These are phyloP conservation scores for Chrysanthemum lavandulifolium DNA, from an alignment of 129 eudicot species.

Conservation along the genomic window DNA sequence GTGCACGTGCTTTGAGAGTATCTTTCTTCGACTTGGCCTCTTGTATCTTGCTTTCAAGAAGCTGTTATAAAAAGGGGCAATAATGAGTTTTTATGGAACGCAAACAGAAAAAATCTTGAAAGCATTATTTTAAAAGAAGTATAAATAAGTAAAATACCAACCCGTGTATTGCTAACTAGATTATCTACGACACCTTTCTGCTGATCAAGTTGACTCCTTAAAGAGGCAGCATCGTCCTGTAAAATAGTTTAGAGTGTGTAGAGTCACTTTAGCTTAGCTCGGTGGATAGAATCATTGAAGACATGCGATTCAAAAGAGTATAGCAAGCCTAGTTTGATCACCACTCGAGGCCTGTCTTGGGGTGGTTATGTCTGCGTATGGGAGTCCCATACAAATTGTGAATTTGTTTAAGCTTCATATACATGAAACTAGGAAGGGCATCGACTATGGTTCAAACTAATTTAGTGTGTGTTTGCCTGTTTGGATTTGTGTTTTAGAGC, in stretches of 20 bases:
- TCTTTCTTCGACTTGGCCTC: slow-evolving; percentile 98
- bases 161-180: slow-evolving; percentile 93
- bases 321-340: too few species aligned
- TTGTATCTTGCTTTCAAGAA: slow-evolving; percentile 94
- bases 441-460: too few species aligned
- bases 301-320: too few species aligned
- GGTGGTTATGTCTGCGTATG: too few species aligned
- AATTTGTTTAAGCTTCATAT: too few species aligned
- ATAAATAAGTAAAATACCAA: slow-evolving; percentile 26
- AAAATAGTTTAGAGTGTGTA: slow-evolving; percentile 8
- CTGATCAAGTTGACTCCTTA: slow-evolving; percentile 91
- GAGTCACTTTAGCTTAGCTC: not conserved
- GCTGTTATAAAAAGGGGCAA: slow-evolving; percentile 41
- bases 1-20: slow-evolving; percentile 98
- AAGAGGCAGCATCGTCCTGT: slow-evolving; percentile 84
- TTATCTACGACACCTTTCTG: slow-evolving; percentile 90
- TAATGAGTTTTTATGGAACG: not conserved
- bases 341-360: too few species aligned
- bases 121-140: not conserved
- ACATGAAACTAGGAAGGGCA: too few species aligned
- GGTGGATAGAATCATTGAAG: not conserved
- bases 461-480: too few species aligned
- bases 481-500: too few species aligned
- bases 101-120: not conserved
- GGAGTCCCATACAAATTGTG: too few species aligned